Percentiles rank a stretch among this genome's conserved stretches.
Evolutionary conservation across 768 basidiomycete genomes (phyloP).

Genomic region (Crucibulum laeve): DNA sequence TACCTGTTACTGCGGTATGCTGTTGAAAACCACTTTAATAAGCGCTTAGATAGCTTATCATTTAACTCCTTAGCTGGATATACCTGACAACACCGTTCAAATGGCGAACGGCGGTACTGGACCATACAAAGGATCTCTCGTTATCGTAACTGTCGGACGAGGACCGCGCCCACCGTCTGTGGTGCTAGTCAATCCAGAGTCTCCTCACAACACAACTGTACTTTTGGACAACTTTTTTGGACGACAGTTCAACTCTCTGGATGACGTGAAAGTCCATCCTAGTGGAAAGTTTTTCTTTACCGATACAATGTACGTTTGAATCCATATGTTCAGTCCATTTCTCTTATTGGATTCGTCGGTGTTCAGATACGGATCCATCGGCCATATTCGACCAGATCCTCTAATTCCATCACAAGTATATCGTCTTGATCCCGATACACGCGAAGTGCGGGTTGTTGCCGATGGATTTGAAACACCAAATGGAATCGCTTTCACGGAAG

Average conservation of each 20-base stretch:
- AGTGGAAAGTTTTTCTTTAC: slow-evolving; percentile 74
- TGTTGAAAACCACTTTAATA: neutral
- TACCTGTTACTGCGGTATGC: slow-evolving; percentile 42
- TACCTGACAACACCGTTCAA: slow-evolving; percentile 54
- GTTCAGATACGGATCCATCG: slow-evolving; percentile 57
- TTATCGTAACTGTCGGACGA: slow-evolving; percentile 65
- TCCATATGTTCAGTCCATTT: neutral
- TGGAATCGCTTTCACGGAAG: slow-evolving; percentile 68
- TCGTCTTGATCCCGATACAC: slow-evolving; percentile 62
- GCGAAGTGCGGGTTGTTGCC: slow-evolving; percentile 66
- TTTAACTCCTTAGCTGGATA: slow-evolving; percentile 40
- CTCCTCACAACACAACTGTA: slow-evolving; percentile 64
- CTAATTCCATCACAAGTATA: slow-evolving; percentile 76
- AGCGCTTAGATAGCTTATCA: neutral
- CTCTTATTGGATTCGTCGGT: neutral
- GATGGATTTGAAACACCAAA: slow-evolving; percentile 73
- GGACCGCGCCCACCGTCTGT: slow-evolving; percentile 59
- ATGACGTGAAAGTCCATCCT: slow-evolving; percentile 75
- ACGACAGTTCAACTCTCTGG: slow-evolving; percentile 77
- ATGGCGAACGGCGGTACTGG: slow-evolving; percentile 73
- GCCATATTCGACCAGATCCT: slow-evolving; percentile 62
- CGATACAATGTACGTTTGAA: slow-evolving; percentile 50
- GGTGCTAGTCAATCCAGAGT: slow-evolving; percentile 56
- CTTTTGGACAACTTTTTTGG: slow-evolving; percentile 78
- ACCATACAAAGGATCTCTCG: slow-evolving; percentile 50